Base-by-base conservation (phyloP, 1,284 basidiomycete species). In the Malassezia caprae region DNA sequence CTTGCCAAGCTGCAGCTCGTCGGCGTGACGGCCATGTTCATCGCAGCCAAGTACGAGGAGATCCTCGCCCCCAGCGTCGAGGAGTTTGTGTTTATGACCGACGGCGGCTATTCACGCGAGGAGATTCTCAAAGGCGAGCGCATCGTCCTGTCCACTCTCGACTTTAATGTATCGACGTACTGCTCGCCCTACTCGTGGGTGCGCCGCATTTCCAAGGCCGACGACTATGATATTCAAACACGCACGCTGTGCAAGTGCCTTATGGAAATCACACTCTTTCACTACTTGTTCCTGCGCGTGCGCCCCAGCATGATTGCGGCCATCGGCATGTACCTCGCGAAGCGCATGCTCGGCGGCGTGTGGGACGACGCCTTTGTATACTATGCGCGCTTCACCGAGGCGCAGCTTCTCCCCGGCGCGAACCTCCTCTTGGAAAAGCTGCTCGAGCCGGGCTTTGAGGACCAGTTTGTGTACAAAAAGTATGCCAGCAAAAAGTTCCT, bases 181-280 rank as follows among this genome's bases (percentile, higher is more conserved):
- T 98, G 94, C 78, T 94, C 93, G 44, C 94, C 94, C 2, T 98
- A 98, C 79, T 91, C 88, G 74, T 98, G 94, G 94, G 90, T 98
- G 79, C 84, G 94, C 62, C 85, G 86, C 69, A 84, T 90, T 58
- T 90, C 88, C 76, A 98, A 96, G 77, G 94, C 93, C 3, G 94
- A 98, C 69, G 86, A 88, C 58, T 96, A 93, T 76, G 90, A 98
- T 75, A 86, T 98, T 67, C 93, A 96, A 76, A 98, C 93, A 6
- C 81, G 94, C 57, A 99, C 94, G 11, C 79, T 99, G 53, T 68
- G 67, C 54, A 99, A 99, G 77, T 98, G 96, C 80, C 78, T 98
- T 74, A 93, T 91, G 72, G 94, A 99, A 77, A 87, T 94, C 44
- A 94, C 90, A 8, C 79, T 98, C 49, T 79, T 98, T 57, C 93